Conservation (phyloP, 2,329 filamentous ascomycete species). For the Acrocalymma vagum region DNA sequence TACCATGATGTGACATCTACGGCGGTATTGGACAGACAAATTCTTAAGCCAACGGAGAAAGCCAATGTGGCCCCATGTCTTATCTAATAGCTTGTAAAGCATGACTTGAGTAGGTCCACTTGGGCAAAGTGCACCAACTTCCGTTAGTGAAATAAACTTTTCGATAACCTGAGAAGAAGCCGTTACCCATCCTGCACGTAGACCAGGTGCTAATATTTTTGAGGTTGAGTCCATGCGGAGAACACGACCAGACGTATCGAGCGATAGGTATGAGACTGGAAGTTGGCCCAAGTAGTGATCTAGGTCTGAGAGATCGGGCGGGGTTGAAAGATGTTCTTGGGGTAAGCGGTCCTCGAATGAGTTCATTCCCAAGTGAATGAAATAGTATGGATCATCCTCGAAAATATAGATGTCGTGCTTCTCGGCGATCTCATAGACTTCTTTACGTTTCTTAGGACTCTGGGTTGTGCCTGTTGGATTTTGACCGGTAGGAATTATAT, state of each 20-base stretch:
- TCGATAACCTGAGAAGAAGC: slow-evolving; percentile 32
- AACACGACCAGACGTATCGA: slow-evolving; percentile 44
- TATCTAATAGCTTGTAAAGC: slow-evolving; percentile 39
- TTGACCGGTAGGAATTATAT: slow-evolving; percentile 41
- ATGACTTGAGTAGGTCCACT: slow-evolving; percentile 41
- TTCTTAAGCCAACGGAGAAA: slow-evolving; percentile 36
- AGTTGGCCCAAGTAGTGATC: slow-evolving; percentile 19
- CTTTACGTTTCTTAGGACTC: slow-evolving; percentile 23
- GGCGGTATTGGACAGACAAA: slow-evolving; percentile 34
- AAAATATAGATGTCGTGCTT: slow-evolving; percentile 36
- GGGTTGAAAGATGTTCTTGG: no score
- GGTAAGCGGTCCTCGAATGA: no score
- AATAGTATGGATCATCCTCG: slow-evolving; percentile 43
- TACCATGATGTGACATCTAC: no score
- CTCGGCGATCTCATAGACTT: slow-evolving; percentile 34
- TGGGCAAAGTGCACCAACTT: slow-evolving; percentile 24
- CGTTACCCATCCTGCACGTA: slow-evolving; percentile 41
- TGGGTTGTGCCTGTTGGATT: slow-evolving; percentile 39
- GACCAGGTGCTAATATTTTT: slow-evolving; percentile 43
- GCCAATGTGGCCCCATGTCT: slow-evolving; percentile 41
- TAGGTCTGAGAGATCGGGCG: background rate
- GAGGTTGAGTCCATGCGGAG: slow-evolving; percentile 41
- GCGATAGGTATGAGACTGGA: slow-evolving; percentile 39
- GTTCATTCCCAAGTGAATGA: slow-evolving; percentile 18
- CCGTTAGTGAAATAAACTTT: slow-evolving; percentile 31